Conservation (phyloP, 129 eudicot genomes). For the Flaveria ramosissima region DNA sequence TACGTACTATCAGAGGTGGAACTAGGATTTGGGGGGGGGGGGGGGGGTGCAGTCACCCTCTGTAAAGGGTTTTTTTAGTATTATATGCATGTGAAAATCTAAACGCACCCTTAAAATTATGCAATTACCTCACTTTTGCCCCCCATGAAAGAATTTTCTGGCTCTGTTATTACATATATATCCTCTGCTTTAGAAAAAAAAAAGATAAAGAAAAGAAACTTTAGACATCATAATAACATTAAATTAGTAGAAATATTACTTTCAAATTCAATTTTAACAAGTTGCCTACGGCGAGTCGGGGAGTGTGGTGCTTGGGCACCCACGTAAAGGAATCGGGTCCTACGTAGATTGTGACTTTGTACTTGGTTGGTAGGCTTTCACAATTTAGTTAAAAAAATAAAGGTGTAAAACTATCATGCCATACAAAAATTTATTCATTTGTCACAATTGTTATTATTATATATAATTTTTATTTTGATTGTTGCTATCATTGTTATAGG, state of each 20-base stretch:
- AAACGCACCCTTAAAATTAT: no score
- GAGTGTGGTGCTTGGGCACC: constrained; percentile 51
- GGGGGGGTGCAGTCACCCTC: no score
- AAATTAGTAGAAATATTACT: constrained; percentile 1
- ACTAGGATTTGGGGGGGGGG: no score
- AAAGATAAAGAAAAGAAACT: no score
- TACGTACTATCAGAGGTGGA: no score
- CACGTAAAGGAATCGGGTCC: constrained; percentile 49
- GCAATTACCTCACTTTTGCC: no score
- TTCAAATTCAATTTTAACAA: constrained; percentile 23
- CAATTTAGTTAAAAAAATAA: constrained; percentile 26
- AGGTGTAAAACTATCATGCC: not conserved
- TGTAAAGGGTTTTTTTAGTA: no score
- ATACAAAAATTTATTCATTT: not conserved
- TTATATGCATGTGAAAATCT: no score
- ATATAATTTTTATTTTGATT: not conserved
- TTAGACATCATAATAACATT: not conserved
- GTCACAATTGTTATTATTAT: not conserved
- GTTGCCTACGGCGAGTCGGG: constrained; percentile 21
- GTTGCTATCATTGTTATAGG: no score
- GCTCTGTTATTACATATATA: no score
- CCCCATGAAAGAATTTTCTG: no score
- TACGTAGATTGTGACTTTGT: constrained; percentile 40
- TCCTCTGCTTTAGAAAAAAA: no score
- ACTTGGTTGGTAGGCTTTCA: constrained; percentile 36